A percentile compares a stretch with the other conserved stretches of the same genome.
phyloP scores from a whole-genome alignment of 2,329 filamentous ascomycete species.

The Neonectria faginata region DNA sequence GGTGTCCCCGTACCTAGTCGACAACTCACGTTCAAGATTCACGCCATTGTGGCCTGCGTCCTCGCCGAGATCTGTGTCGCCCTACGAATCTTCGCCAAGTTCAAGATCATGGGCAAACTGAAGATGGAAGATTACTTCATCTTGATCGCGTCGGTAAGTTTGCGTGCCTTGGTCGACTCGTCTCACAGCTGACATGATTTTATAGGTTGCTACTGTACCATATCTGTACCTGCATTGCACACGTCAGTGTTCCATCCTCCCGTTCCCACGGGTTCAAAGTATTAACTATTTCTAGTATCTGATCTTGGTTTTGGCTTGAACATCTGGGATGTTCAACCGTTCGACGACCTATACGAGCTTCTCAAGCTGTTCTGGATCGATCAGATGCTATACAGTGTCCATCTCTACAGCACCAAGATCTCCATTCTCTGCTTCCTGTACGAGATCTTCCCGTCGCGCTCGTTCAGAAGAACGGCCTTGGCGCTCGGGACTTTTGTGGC shows the following conservation, averaged over 20 bases:
- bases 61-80: slow-evolving; percentile 30
- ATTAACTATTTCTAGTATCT: slow-evolving; percentile 19
- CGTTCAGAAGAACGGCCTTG: slow-evolving; percentile 27
- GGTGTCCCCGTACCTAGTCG: slow-evolving; percentile 32
- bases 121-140: slow-evolving; percentile 32
- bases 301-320: slow-evolving; percentile 37
- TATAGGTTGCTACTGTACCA: slow-evolving; percentile 31
- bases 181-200: neutral
- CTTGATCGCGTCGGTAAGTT: slow-evolving; percentile 32
- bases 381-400: slow-evolving; percentile 39
- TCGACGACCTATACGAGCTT: slow-evolving; percentile 32
- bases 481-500: slow-evolving; percentile 28
- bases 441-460: slow-evolving; percentile 27
- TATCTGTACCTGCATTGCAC: slow-evolving; percentile 33
- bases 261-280: neutral
- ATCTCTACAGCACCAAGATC: slow-evolving; percentile 38
- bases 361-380: slow-evolving; percentile 38
- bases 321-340: slow-evolving; percentile 34
- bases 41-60: slow-evolving; percentile 30
- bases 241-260: slow-evolving; percentile 6
- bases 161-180: neutral
- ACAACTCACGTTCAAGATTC: slow-evolving; percentile 32
- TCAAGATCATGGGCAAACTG: slow-evolving; percentile 31
- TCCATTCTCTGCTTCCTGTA: slow-evolving; percentile 36
- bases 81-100: slow-evolving; percentile 30